Percentiles rank a stretch among this genome's conserved stretches.
Conservation (phyloP, 768 basidiomycete species). For the Psilocybe cubensis region DNA sequence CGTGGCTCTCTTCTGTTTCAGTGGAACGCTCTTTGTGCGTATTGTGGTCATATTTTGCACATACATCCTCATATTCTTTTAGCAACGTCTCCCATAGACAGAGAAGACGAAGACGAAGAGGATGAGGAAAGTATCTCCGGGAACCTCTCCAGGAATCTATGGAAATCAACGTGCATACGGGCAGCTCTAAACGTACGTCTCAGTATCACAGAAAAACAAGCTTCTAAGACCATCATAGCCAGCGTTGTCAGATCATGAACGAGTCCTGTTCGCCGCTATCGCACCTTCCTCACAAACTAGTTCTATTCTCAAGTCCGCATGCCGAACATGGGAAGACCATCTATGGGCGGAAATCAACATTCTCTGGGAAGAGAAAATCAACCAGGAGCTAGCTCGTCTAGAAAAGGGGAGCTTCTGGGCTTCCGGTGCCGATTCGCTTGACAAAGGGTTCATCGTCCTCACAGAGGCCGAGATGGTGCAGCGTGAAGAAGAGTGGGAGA, state of each 20-base stretch:
- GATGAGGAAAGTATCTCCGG: conserved; percentile 68
- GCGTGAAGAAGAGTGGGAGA: conserved; percentile 67
- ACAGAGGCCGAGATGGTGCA: conserved; percentile 29
- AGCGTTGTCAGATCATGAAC: conserved; percentile 69
- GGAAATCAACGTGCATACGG: conserved; percentile 86
- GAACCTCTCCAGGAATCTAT: conserved; percentile 76
- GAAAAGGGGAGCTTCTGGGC: conserved; percentile 83
- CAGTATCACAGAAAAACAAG: neutral
- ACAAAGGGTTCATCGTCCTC: conserved; percentile 36
- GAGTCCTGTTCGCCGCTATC: conserved; percentile 87
- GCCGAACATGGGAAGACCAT: conserved; percentile 93
- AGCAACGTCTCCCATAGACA: conserved; percentile 44
- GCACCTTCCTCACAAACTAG: conserved; percentile 73
- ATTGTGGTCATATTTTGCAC: neutral
- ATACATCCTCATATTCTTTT: neutral
- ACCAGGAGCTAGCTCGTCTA: conserved; percentile 64
- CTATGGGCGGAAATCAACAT: conserved; percentile 90
- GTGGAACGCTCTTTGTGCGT: conserved; percentile 74
- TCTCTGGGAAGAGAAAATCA: conserved; percentile 81
- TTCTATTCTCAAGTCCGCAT: conserved; percentile 68
- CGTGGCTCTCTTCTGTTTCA: conserved; percentile 80
- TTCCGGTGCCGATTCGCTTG: conserved; percentile 51
- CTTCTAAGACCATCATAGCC: conserved; percentile 39
- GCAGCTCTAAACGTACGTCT: conserved; percentile 74
- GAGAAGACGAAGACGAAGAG: conserved; percentile 48